These are phyloP conservation scores for Blumeria hordei DNA, from an alignment of 2,329 filamentous ascomycete genomes.

Conservation along the genomic window DNA sequence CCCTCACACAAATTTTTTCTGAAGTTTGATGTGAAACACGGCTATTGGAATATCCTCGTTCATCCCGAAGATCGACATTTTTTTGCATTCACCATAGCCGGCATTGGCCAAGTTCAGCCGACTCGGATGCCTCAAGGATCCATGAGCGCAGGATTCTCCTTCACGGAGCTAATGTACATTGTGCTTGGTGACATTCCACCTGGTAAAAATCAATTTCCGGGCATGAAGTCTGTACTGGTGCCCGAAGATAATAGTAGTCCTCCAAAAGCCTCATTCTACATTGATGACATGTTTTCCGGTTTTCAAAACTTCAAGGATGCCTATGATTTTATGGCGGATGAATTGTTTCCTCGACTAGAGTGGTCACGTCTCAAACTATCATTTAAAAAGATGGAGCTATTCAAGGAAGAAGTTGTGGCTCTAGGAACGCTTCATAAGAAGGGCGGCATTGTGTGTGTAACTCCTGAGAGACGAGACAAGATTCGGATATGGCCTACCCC, in stretches of 20 bases:
- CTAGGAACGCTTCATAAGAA: not conserved
- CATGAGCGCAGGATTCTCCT: not conserved
- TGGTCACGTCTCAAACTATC: constrained; percentile 1
- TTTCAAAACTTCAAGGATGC: not conserved
- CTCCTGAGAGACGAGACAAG: not conserved
- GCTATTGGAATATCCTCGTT: not conserved
- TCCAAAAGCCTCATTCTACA: not conserved
- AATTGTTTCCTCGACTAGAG: not conserved
- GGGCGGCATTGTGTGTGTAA: not conserved
- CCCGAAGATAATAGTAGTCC: not conserved
- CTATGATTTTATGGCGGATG: not conserved
- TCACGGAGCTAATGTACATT: not conserved
- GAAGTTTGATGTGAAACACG: not conserved
- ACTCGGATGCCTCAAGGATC: constrained; percentile 1
- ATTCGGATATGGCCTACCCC: not conserved
- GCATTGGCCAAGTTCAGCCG: not conserved
- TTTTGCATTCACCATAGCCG: not conserved
- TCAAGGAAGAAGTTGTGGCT: constrained; percentile 1
- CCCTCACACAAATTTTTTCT: not conserved
- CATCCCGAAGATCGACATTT: not conserved
- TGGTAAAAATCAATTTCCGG: not conserved
- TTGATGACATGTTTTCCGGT: constrained; percentile 1
- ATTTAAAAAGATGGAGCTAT: constrained; percentile 1
- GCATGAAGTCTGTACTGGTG: not conserved
- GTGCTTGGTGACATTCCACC: not conserved